Base-by-base conservation (phyloP, 768 basidiomycete genomes). In the Tricholomella constricta region DNA sequence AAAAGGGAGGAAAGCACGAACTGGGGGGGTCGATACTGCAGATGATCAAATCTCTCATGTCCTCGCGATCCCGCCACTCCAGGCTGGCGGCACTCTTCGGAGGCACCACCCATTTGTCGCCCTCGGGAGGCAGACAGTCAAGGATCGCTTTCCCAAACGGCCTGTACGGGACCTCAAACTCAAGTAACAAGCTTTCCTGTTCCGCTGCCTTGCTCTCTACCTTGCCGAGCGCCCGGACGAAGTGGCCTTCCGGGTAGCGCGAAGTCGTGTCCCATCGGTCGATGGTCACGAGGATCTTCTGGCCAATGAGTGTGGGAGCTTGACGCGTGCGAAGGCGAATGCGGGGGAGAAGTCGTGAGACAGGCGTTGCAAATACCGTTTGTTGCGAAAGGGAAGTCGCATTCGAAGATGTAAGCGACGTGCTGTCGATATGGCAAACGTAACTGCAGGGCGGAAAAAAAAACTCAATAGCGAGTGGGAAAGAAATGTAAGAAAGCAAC, bases 11-110 rank as follows among this genome's bases (percentile, higher is more conserved):
- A 11, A 22, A 6, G 37, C 6, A 63, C 70, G 27, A 56, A 91
- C 94, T 85, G 11, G 94, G 94, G 2, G 97, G 97, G 73, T 99
- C 97, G 59, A 99, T 98, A 65, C 94, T 97, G 69, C 97, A 98
- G 27, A 99, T 83, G 31, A 89, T 76, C 62, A 97, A 65, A 31
- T 88, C 83, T 54, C 97, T 76, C 65, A 99, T 63, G 73, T 99
- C 97, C 66, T 90, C 86, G 59, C 97, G 77, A 56, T 89, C 88
- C 57, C 80, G 76, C 97, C 97, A 99, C 27, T 71, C 70, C 14
- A 58, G 60, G 35, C 61, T 65, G 1, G 37, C 56, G 0, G 71
- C 69, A 31, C 69, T 74, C 72, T 94, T 98, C 0, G 80, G 82
- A 12, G 94, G 94, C 0, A 99, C 96, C 11, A 89, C 84, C 97